These are phyloP conservation scores for Madurella fahalii DNA, from an alignment of 2,329 filamentous ascomycete genomes.

Conservation along the genomic window DNA sequence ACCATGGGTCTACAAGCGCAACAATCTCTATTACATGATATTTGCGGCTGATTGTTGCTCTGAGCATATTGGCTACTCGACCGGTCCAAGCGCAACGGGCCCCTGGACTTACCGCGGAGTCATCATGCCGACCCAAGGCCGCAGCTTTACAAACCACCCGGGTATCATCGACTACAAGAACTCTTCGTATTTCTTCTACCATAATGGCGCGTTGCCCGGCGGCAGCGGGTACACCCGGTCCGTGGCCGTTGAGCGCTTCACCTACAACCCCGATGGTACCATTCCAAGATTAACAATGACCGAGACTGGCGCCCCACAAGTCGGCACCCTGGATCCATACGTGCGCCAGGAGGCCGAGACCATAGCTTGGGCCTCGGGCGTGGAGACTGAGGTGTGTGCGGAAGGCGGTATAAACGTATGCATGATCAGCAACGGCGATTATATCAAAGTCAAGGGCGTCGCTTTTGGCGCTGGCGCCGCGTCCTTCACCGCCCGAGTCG, in stretches of 20 bases:
- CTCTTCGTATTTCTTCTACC: constrained; percentile 32
- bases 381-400: constrained; percentile 3
- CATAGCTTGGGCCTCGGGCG: constrained; percentile 26
- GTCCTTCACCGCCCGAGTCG: constrained; percentile 27
- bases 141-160: constrained; percentile 31
- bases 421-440: constrained; percentile 30
- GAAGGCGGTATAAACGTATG: constrained; percentile 28
- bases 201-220: constrained; percentile 31
- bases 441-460: constrained; percentile 33
- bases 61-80: constrained; percentile 32
- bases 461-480: constrained; percentile 28
- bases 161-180: constrained; percentile 30
- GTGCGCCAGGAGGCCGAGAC: constrained; percentile 29
- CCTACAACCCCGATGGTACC: constrained; percentile 28
- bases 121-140: constrained; percentile 29
- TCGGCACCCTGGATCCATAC: constrained; percentile 27
- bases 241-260: constrained; percentile 28
- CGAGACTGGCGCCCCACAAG: constrained; percentile 27
- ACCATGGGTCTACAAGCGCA: constrained; percentile 32
- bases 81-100: constrained; percentile 25
- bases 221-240: constrained; percentile 29
- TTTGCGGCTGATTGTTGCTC: constrained; percentile 31
- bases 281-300: constrained; percentile 31
- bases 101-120: constrained; percentile 32
- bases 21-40: constrained; percentile 29